A percentile compares a stretch with the other conserved stretches of the same genome.
Conservation (phyloP, 1,139 yeast genomes). For the Protomyces inundatus region DNA sequence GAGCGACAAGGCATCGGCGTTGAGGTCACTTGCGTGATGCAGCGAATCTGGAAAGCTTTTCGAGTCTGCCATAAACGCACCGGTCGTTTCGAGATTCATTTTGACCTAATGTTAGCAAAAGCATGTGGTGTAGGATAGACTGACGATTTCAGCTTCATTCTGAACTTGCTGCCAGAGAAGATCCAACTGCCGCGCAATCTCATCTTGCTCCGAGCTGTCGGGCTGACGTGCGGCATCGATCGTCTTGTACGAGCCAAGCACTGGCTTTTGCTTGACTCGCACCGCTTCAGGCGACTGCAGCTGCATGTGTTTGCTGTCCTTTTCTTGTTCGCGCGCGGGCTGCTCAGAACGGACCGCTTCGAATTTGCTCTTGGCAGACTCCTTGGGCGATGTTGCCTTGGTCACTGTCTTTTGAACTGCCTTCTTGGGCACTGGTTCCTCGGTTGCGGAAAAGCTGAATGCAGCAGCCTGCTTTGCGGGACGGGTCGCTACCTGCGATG, state of each 20-base stretch:
- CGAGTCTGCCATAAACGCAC: neutral
- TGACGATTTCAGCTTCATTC: slow-evolving; percentile 2
- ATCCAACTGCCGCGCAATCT: slow-evolving; percentile 14
- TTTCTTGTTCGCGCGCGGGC: no score
- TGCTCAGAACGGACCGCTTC: neutral
- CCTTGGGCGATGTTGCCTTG: no score
- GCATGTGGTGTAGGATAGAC: neutral
- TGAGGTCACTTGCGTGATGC: neutral
- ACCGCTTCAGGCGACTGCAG: no score
- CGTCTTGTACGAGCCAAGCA: neutral
- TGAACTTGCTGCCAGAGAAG: slow-evolving; percentile 3
- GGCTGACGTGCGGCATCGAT: neutral
- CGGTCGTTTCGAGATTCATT: neutral
- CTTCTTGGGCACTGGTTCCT: no score
- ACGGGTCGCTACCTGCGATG: no score
- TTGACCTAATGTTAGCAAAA: neutral
- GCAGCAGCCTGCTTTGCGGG: no score
- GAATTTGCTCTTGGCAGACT: neutral
- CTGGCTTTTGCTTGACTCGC: no score
- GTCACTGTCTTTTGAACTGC: no score
- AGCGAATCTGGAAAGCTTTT: neutral
- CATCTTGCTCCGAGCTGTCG: neutral
- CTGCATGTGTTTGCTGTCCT: neutral
- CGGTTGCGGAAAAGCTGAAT: no score
- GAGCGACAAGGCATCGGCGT: neutral